Evolutionary conservation across 352 stramenopile genomes (phyloP), one percentile per base, ranked within the genome.

Genomic region (Pythium rishiriense): DNA sequence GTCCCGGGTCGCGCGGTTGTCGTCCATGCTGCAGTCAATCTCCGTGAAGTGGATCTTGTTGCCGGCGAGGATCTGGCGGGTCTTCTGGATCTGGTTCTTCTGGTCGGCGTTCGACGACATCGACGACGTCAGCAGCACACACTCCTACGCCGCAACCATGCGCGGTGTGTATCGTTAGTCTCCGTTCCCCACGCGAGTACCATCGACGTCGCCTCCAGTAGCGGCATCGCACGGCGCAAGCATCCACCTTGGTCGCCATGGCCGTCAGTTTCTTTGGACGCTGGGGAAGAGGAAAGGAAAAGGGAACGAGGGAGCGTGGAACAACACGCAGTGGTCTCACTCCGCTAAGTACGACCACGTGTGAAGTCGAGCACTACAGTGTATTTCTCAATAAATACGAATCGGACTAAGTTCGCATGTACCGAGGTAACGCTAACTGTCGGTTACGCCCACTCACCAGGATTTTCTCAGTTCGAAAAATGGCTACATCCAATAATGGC

Each of bases 21-120:
- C 83, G 62, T 93, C 87, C 29, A 83, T 67, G 37, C 80, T 87
- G 71, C 87, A 93, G 73, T 95, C 87, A 58, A 95, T 64, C 60
- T 93, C 82, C 51, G 69, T 83, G 67, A 80, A 91, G 25, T 69
- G 58, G 66, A 95, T 91, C 48, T 72, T 74, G 65, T 90, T 89
- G 69, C 81, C 85, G 25, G 84, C 72, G 47, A 94, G 70, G 21
- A 94, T 72, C 68, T 88, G 80, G 70, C 85, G 73, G 10, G 90
- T 72, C 60, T 87, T 78, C 50, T 66, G 58, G 58, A 91, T 93
- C 52, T 93, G 81, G 64, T 73, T 80, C 78, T 91, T 91, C 69
- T 94, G 83, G 60, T 93, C 85, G 21, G 79, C 61, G 64, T 89
- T 79, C 28, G 80, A 90, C 31, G 88, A 79, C 66, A 82, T 88